Percentiles rank a stretch among this genome's conserved stretches.
These are phyloP conservation scores for Nevesoporus exiguus DNA, from an alignment of 768 basidiomycete species.

Conservation along the genomic window DNA sequence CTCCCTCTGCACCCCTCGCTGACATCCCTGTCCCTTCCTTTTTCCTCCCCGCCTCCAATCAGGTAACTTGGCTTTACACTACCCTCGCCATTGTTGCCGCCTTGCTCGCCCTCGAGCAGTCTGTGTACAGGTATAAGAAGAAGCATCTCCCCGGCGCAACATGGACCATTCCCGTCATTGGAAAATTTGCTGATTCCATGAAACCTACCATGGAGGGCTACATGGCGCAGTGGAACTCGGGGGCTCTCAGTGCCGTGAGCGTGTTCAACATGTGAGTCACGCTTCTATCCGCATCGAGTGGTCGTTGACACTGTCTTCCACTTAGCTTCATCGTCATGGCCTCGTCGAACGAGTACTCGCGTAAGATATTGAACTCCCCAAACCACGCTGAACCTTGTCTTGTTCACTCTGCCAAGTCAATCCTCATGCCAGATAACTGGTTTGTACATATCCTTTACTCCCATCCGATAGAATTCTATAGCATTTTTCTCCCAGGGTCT, in stretches of 20 bases:
- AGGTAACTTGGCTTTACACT: conserved; percentile 59
- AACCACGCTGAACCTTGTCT: conserved; percentile 91
- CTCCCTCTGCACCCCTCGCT: conserved; percentile 41
- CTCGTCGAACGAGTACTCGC: conserved; percentile 86
- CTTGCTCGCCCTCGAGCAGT: conserved; percentile 83
- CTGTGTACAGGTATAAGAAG: conserved; percentile 87
- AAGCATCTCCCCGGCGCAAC: conserved; percentile 76
- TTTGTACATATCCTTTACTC: conserved; percentile 29
- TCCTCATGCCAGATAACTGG: conserved; percentile 89
- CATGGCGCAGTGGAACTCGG: conserved; percentile 88
- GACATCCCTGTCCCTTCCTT: conserved; percentile 49
- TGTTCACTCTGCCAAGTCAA: conserved; percentile 84
- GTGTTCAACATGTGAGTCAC: conserved; percentile 93
- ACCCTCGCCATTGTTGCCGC: conserved; percentile 64
- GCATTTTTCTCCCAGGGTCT: conserved; percentile 65
- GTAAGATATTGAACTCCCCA: conserved; percentile 96
- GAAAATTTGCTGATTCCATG: conserved; percentile 91
- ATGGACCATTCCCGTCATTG: conserved; percentile 98
- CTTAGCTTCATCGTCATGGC: conserved; percentile 98
- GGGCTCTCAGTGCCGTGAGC: conserved; percentile 82
- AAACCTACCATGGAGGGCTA: conserved; percentile 90
- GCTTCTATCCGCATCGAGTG: neutral
- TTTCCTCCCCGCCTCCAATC: conserved; percentile 29
- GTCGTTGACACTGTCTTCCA: conserved; percentile 6
- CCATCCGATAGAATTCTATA: neutral